Percentiles rank a stretch among this genome's conserved stretches.
Evolutionary conservation across 768 basidiomycete species (phyloP).

Genomic region (Leccinum fibrillosum): DNA sequence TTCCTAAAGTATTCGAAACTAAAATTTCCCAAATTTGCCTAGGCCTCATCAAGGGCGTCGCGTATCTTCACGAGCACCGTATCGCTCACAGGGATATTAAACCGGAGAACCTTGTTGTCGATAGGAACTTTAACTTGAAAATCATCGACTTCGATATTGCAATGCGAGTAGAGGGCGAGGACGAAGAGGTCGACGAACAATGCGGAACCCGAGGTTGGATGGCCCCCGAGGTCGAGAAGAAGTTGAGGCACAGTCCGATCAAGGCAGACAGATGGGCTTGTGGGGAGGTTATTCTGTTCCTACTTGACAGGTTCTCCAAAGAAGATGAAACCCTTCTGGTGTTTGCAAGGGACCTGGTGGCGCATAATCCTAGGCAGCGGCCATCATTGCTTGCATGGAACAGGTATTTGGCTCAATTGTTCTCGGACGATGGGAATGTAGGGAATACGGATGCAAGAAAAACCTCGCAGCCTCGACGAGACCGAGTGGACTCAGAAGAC

Average conservation of each 20-base stretch:
- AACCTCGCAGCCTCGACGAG: too few species aligned
- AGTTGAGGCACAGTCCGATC: background rate
- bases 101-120: background rate
- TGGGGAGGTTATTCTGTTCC: background rate
- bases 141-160: background rate
- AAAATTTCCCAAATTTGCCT: background rate
- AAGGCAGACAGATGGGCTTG: background rate
- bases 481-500: too few species aligned
- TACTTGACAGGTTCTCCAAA: too few species aligned
- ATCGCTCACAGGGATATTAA: background rate
- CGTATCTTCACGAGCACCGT: background rate
- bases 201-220: background rate
- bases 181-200: background rate
- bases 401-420: too few species aligned
- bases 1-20: background rate
- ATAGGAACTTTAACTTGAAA: background rate
- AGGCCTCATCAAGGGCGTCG: background rate
- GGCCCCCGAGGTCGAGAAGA: background rate
- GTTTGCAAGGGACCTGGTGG: too few species aligned
- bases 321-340: too few species aligned
- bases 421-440: too few species aligned
- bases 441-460: too few species aligned
- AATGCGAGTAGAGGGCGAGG: background rate
- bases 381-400: too few species aligned
- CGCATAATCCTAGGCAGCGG: too few species aligned